Evolutionary conservation across 2,329 filamentous ascomycete species (phyloP), one percentile per base, ranked within the genome.

Genomic region (Fusarium gaditjirri): DNA sequence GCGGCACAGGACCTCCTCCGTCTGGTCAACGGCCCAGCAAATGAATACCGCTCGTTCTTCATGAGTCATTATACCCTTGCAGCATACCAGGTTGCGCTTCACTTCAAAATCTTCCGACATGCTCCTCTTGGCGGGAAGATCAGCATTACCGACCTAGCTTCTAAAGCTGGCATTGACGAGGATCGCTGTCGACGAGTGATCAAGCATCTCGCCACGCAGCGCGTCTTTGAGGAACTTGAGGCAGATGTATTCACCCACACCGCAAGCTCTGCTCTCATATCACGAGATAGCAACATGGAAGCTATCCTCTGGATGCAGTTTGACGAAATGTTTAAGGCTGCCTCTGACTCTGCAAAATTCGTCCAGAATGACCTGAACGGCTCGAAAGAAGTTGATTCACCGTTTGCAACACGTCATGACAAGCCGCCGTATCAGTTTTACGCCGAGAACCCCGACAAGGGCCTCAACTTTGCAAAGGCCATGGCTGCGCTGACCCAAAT

Each of bases 291-390:
- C 4, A 38, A 56, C 6, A 35, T 61, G 49, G 57, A 61, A 27
- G 57, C 57, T 10, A 27, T 60, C 0, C 57, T 60, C 6, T 31
- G 41, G n/a, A 56, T 55, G 31, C 57, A 61, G 1, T 42, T 56
- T 3, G 57, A 61, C 6, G 57, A 61, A 31, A 42, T 61, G 29
- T 36, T 55, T 25, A 61, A 61, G 2, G 57, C 57, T 13, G 29
- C 57, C 0, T 56, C 57, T 29, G 57, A 54, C 25, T 12, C 57
- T 2, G 21, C 57, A 0, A 23, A 33, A 4, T 61, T 39, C 11
- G 23, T 61, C 3, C 38, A 56, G 10, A 23, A 61, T 16, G 36
- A 33, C 14, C 21, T 25, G 0, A 21, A 36, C 4, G 38, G 33
- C 5, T 23, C 23, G 0, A 9, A 52, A 17, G 12, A 16, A 2